Evolutionary conservation across 371 early-diverging fungal genomes (phyloP).

Genomic region (Catenaria anguillulae): DNA sequence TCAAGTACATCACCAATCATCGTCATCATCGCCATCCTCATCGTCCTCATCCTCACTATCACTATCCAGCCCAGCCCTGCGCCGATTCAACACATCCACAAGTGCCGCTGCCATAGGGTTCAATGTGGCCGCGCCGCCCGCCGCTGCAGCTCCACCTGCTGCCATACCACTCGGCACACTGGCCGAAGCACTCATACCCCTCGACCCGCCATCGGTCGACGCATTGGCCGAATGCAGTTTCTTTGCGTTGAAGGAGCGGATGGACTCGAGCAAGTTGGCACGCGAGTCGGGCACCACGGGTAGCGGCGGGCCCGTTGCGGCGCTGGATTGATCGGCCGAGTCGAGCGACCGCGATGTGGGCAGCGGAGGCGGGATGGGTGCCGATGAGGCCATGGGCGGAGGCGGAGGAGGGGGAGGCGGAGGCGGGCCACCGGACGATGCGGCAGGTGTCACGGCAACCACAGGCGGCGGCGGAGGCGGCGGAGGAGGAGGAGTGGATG

Average conservation of each 20-base stretch:
- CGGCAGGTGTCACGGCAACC: too few relatives aligned
- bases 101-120: slow-evolving; percentile 15
- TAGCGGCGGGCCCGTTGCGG: neutral
- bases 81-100: slow-evolving; percentile 14
- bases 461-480: neutral
- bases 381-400: neutral
- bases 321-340: too few relatives aligned
- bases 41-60: neutral
- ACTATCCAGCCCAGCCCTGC: neutral
- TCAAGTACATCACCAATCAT: slow-evolving; percentile 11
- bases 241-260: neutral
- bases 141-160: slow-evolving; percentile 5
- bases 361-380: neutral
- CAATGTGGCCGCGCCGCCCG: too few relatives aligned
- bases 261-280: neutral
- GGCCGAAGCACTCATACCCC: neutral
- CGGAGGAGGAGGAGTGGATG: neutral
- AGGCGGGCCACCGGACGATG: too few relatives aligned
- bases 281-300: neutral
- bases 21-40: slow-evolving; percentile 4
- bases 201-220: neutral
- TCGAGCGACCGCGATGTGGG: neutral
- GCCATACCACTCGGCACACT: too few relatives aligned
- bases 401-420: too few relatives aligned
- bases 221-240: neutral